These are phyloP conservation scores for Penicillium sp. DNA, from an alignment of 2,329 filamentous ascomycete species.

Conservation along the genomic window DNA sequence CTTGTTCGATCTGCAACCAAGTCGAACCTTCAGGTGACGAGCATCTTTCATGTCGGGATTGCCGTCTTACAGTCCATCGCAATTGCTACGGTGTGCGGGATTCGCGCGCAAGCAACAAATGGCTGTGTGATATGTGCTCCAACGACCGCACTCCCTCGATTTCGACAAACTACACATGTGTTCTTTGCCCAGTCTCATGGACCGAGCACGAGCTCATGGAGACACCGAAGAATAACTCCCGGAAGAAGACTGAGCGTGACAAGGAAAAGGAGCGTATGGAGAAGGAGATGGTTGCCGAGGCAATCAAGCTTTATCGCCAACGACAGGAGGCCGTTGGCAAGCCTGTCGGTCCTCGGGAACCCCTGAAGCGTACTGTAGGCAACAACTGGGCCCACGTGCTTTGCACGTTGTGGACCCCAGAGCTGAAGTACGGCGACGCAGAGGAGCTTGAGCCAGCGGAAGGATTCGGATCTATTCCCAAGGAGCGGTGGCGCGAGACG, in stretches of 20 bases:
- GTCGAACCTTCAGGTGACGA: slow-evolving; percentile 70
- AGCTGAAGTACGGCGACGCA: slow-evolving; percentile 88
- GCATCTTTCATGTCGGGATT: slow-evolving; percentile 78
- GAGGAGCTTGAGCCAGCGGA: slow-evolving; percentile 81
- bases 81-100: slow-evolving; percentile 87
- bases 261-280: slow-evolving; percentile 84
- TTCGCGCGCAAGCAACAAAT: slow-evolving; percentile 67
- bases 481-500: slow-evolving; percentile 67
- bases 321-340: slow-evolving; percentile 81
- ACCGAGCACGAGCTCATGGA: slow-evolving; percentile 84
- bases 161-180: slow-evolving; percentile 92
- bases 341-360: slow-evolving; percentile 79
- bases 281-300: slow-evolving; percentile 75
- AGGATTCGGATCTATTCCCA: slow-evolving; percentile 79
- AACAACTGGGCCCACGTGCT: slow-evolving; percentile 98
- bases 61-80: slow-evolving; percentile 85
- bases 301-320: slow-evolving; percentile 76
- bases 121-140: slow-evolving; percentile 92
- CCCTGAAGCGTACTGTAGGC: slow-evolving; percentile 87
- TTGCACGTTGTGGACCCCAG: slow-evolving; percentile 86
- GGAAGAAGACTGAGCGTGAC: slow-evolving; percentile 92
- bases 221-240: slow-evolving; percentile 70
- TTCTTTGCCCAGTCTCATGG: slow-evolving; percentile 79
- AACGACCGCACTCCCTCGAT: slow-evolving; percentile 91
- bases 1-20: slow-evolving; percentile 80